Base-by-base conservation (phyloP, 192 early-diverging fungal genomes). In the Coemansia reversa region DNA sequence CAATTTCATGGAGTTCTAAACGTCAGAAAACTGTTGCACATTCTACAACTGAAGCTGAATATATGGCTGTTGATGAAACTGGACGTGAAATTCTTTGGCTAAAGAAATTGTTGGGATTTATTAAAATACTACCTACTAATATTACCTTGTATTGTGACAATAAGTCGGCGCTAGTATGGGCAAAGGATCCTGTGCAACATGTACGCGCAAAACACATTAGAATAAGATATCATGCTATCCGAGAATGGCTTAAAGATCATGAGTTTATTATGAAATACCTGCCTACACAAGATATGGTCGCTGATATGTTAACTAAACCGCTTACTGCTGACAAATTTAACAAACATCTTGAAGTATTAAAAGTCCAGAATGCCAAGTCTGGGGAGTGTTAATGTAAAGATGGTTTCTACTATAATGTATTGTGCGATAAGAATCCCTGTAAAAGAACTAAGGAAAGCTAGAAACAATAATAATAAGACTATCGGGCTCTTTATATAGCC, bases 11-110 rank as follows among this genome's bases (percentile, higher is more conserved):
- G 14, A 16, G 14, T 16, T 45, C 3, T 16, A 45, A 45, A 45
- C 3, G 6, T 35, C 33, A 35, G 25, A 35, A 51, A 20, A 55
- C 48, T 45, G 9, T 28, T 22, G 54, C 54, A 32, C 27, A 55
- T 28, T 55, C 54, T 11, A 55, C 54, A 28, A 55, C 54, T 22
- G 54, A 55, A 32, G 27, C 54, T 19, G 54, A 55, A 14, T 55
- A 55, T 27, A 55, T 55, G 54, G 54, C 54, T 6, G 32, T 55
- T 55, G 54, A 32, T 19, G 27, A 55, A 29, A 19, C 22, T 24
- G 54, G 54, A 7, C 20, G 19, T 16, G 27, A 55, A 19, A 24
- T 55, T 32, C 27, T 28, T 18, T 55, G 27, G 54, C 2, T 55
- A 18, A 28, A 55, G 7, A 55, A 55, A 24, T 24, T 55, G 25